Base-by-base conservation (phyloP, 306 rosid species). In the Cucurbita moschata region DNA sequence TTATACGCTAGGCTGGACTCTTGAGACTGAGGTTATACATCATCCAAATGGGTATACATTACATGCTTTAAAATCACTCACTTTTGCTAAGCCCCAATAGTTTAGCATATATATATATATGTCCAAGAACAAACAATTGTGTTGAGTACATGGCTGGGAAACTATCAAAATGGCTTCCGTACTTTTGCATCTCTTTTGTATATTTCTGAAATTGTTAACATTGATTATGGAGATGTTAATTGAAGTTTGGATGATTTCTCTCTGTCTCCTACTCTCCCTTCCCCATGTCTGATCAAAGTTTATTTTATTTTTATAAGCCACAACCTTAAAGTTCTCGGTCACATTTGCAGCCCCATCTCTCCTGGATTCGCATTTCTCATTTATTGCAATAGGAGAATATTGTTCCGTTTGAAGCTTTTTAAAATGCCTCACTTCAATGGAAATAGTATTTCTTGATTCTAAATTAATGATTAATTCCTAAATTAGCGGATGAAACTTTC, bases 1-100 rank as follows among this genome's bases (percentile, higher is more conserved):
- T 83, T 87, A 63, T 82, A 65, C 26, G 83, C 14, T 87, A 90
- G 71, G 47, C 69, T 39, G 0, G 46, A 42, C 7, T 62, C 69
- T 38, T 38, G 26, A 39, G 49, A 16, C 16, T 39, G 49, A 62
- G 69, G 49, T 38, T 16, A 10, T 62, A 38, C 47, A 40, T 62
- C 10, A 13, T 38, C 49, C 12, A 16, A 62, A 62, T 38, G 69
- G 49, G 69, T 60, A 60, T 60, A 60, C 26, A 37, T 61, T 30
- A 60, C 43, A 60, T 11, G 18, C 44, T 60, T 63, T 63, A 9
- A 63, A 63, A n/a, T n/a, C 46, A 63, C 23, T 63, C 21, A 9
- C 51, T 8, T 8, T 12, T 64, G 30, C 49, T 16, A 64, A 64
- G 50, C 44, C 70, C 44, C 70, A 40, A 16, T 62, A 63, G 50